Conservation (phyloP, 176 grass and related monocot genomes). For the Sorghum bicolor region DNA sequence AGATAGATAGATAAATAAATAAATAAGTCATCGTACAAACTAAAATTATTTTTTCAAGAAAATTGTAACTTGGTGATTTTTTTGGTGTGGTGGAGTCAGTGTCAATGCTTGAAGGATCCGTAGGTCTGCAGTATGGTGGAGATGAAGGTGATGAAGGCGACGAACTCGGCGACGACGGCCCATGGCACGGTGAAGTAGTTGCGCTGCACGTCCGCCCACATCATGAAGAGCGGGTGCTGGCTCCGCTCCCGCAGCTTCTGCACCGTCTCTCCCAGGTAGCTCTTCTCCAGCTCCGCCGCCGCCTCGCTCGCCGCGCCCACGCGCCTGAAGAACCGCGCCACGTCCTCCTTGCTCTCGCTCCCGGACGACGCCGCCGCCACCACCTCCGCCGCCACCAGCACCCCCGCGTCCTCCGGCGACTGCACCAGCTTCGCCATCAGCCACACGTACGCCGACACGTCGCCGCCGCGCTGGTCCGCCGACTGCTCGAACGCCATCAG, state of each 20-base stretch:
- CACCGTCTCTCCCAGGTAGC: conserved; percentile 14
- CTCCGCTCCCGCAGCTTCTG: conserved; percentile 34
- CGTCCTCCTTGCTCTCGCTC: conserved; percentile 12
- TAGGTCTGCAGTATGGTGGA: conserved; percentile 45
- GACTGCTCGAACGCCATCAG: conserved; percentile 54
- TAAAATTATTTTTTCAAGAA: background rate
- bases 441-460: conserved; percentile 49
- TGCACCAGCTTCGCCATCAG: conserved; percentile 58
- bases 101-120: conserved; percentile 21
- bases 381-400: conserved; percentile 48
- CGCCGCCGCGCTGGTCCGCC: background rate
- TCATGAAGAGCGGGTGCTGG: conserved; percentile 44
- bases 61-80: background rate
- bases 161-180: conserved; percentile 52
- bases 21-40: background rate
- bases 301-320: background rate
- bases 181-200: conserved; percentile 63
- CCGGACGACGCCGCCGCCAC: background rate
- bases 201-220: conserved; percentile 56
- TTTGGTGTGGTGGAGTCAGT: background rate
- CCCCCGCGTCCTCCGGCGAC: conserved; percentile 35
- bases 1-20: background rate
- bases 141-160: conserved; percentile 40
- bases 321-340: background rate
- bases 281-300: background rate